Conservation (phyloP, 164 flowering plant species). For the Chimonanthus praecox region DNA sequence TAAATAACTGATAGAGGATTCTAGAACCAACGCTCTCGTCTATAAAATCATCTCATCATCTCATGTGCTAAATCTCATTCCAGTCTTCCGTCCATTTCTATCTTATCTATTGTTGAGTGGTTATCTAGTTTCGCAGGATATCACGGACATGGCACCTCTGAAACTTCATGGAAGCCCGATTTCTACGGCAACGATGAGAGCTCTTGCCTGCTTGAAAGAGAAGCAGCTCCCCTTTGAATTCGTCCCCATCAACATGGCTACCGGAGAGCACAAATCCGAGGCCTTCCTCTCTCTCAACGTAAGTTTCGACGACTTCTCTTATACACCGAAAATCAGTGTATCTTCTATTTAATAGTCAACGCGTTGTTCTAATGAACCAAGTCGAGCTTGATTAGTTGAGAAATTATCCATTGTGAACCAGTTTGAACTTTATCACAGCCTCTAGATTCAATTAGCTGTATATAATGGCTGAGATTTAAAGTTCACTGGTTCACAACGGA, state of each 20-base stretch:
- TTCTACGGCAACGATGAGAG: conserved; percentile 10
- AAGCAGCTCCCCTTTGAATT: conserved; percentile 12
- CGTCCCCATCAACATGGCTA: conserved; percentile 4
- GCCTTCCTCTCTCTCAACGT: conserved; percentile 3
- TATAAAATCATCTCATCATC: neutral
- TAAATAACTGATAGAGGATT: neutral
- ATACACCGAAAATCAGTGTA: neutral
- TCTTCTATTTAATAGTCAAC: neutral
- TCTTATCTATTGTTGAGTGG: neutral
- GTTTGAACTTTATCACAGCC: too few relatives aligned
- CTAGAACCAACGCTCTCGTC: neutral
- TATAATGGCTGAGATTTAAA: neutral
- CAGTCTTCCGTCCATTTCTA: neutral
- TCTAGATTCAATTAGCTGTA: neutral
- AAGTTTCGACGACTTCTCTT: neutral
- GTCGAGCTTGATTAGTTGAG: neutral
- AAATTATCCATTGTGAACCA: too few relatives aligned
- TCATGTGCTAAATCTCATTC: neutral
- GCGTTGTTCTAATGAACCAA: neutral
- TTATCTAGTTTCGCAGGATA: neutral
- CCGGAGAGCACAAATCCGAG: conserved; percentile 6
- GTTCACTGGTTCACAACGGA: neutral
- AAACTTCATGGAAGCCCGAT: conserved; percentile 25
- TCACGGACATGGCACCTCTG: conserved; percentile 21
- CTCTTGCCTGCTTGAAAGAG: conserved; percentile 8